A percentile compares a stretch with the other conserved stretches of the same genome.
These are phyloP conservation scores for Teratosphaeria viscida DNA, from an alignment of 2,329 filamentous ascomycete species.

Conservation along the genomic window DNA sequence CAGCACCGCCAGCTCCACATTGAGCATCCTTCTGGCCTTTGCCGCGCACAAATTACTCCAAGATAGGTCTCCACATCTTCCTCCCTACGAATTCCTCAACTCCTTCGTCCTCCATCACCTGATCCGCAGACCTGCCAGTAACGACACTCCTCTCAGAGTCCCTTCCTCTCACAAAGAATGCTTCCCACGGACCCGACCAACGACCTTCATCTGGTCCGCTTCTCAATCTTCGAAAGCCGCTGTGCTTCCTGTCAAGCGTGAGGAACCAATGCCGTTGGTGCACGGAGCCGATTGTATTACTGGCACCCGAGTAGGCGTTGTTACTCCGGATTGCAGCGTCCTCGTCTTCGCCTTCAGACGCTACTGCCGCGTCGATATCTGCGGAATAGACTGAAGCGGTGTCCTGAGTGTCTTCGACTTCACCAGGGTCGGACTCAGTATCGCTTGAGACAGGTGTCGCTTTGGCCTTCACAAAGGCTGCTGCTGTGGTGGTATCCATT, in stretches of 20 bases:
- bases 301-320: conserved; percentile 58
- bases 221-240: conserved; percentile 43
- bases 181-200: conserved; percentile 36
- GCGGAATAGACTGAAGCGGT: not conserved
- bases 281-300: conserved; percentile 55
- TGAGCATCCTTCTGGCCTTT: not conserved
- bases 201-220: conserved; percentile 16
- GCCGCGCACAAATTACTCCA: conserved; percentile 15
- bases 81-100: conserved; percentile 47
- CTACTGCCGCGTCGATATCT: conserved; percentile 15
- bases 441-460: conserved; percentile 11
- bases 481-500: conserved; percentile 9
- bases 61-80: conserved; percentile 46
- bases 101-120: conserved; percentile 52
- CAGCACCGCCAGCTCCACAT: not conserved
- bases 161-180: conserved; percentile 52
- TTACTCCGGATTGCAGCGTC: conserved; percentile 37
- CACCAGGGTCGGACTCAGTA: conserved; percentile 1
- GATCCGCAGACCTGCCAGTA: conserved; percentile 48
- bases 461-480: conserved; percentile 1
- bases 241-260: conserved; percentile 48
- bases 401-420: conserved; percentile 6
- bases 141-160: conserved; percentile 56
- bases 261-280: conserved; percentile 59
- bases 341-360: conserved; percentile 15